Evolutionary conservation across 1,284 basidiomycete species (phyloP), one percentile per base, ranked within the genome.

Genomic region (Moesziomyces sp.): DNA sequence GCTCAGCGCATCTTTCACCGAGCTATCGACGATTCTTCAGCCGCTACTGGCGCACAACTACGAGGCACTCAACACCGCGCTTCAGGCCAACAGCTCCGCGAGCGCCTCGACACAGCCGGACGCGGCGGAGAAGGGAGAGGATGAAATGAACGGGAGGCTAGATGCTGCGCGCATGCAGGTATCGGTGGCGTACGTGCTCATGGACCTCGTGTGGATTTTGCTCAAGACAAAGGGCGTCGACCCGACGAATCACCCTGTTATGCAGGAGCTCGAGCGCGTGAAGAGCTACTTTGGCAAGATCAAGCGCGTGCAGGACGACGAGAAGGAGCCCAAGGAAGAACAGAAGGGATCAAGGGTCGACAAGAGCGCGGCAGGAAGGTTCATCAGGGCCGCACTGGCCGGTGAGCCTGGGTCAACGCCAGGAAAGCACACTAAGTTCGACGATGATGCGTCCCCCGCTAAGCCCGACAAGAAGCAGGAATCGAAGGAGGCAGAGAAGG

Each of bases 161-260:
- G 74, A 78, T 21, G 63, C 77, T 5, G 78, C 76, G 14, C 58
- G 74, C 42, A 48, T 80, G 61, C 68, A 79, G 45, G 70, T 71
- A 11, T 69, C 64, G 0, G 60, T 71, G 1, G 78, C 78, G 1
- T 80, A 80, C 46, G 74, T 80, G 0, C 48, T 80, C 2, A 56
- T 78, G 51, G 78, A 80, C 35, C 59, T 80, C 8, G 76, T 80
- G 0, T 80, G 78, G 78, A 78, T 80, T 18, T 35, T 77, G 44
- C 46, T 80, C n/a, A 79, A 79, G 42, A 67, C 69, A 11, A 74
- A 74, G 28, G 78, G 78, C 8, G 64, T 74, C 26, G 77, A 80
- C 35, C 43, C 75, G 11, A 52, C 61, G 4, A 58, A 58, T 10
- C 78, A 80, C 42, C 78, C 78, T 0, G 77, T 79, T 0, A 58